Base-by-base conservation (phyloP, 208 protist genomes). In the Tritrichomonas foetus region DNA sequence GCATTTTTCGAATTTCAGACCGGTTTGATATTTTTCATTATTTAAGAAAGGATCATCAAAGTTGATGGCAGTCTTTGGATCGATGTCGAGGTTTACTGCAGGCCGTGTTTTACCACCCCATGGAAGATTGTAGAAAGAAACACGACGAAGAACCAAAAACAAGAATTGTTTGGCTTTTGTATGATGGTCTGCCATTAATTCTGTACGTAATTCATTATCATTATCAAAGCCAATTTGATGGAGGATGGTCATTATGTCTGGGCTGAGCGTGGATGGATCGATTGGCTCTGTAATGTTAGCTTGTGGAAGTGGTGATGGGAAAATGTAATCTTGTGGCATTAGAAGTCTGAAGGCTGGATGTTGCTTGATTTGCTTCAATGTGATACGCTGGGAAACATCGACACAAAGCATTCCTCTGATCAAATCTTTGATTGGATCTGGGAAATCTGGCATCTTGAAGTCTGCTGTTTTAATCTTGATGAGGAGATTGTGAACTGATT, bases 401-500 rank as follows among this genome's bases (percentile, higher is more conserved):
- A 61, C 78, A 39, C 47, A 57, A 33, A 89, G 30, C 41, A 89
- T 89, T 0, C 30, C 0, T 39, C 27, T 33, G 47, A 89, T 57
- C 14, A 89, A 13, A 89, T 89, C 78, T 89, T 89, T 44, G 78
- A 89, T 57, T 33, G 41, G n/a, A 27, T 44, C 41, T 57, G 78
- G 78, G 47, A 89, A 57, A 57, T 89, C 47, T 11, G 78, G 78
- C 16, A 89, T 89, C n/a, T 89, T 57, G 47, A 33, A 89, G 27
- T 89, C 78, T 11, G 47, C 41, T 11, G 78, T 57, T 27, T 39
- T 57, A 2, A 89, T 89, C n/a, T 89, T 89, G 5, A 20, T 53
- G 2, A 89, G 27, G 47, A 89, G 57, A 20, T 89, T 89, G 16
- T 89, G 44, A 16, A 89, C 20, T 89, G 78, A 89, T 57, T 41